Base-by-base conservation (phyloP, 2,329 filamentous ascomycete species). In the Drechslerella stenobrocha region DNA sequence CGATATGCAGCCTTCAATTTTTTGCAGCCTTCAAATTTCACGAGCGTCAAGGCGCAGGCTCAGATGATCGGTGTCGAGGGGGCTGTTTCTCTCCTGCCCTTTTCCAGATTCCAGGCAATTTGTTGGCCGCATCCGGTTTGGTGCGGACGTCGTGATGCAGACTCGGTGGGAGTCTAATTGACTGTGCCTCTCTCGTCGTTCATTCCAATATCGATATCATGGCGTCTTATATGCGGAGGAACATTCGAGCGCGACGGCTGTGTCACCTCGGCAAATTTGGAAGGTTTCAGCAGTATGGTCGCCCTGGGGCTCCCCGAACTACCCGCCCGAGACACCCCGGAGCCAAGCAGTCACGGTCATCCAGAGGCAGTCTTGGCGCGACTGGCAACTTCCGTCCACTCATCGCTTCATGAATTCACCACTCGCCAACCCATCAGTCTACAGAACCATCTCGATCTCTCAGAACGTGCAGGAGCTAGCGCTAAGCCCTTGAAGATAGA, bases 311-410 rank as follows among this genome's bases (percentile, higher is more conserved):
- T n/a, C n/a, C n/a, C n/a, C n/a, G n/a, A n/a, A n/a, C n/a, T n/a
- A n/a, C n/a, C 13, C 44, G 40, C 42, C 40, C 26, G 58, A 50
- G 3, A 15, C 20, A 28, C 40, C 48, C 51, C 30, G 51, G 40
- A 37, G 2, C 24, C 22, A 15, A 34, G 22, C 9, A n/a, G n/a
- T n/a, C n/a, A n/a, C n/a, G n/a, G n/a, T n/a, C n/a, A n/a, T n/a
- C n/a, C n/a, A n/a, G n/a, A n/a, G n/a, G n/a, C n/a, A n/a, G n/a
- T 15, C 57, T 61, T 61, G 57, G 57, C 57, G 57, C 34, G 56
- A 48, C 32, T 5, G 18, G 23, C 24, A 35, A n/a, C n/a, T n/a
- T n/a, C n/a, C n/a, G n/a, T n/a, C n/a, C n/a, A n/a, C n/a, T n/a
- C n/a, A n/a, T n/a, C n/a, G n/a, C n/a, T n/a, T n/a, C n/a, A n/a